A percentile compares a stretch with the other conserved stretches of the same genome.
Evolutionary conservation across 2,329 filamentous ascomycete species (phyloP).

Genomic region (Balansia obtecta): DNA sequence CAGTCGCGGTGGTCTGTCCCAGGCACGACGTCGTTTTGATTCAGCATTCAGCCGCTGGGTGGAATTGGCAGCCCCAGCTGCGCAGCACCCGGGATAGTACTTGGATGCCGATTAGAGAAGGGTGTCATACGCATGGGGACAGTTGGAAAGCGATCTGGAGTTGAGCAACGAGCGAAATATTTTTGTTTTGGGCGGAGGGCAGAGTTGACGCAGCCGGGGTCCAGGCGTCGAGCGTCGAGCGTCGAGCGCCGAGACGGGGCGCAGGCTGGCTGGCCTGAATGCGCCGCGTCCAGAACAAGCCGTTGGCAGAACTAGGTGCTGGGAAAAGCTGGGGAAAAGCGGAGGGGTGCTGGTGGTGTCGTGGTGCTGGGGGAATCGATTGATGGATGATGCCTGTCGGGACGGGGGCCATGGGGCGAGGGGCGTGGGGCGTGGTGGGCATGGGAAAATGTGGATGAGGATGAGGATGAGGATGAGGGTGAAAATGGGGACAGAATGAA

Average conservation of each 20-base stretch:
- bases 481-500: background rate
- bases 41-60: conserved; percentile 9
- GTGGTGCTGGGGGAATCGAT: no score
- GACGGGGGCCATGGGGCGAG: background rate
- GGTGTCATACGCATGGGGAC: conserved; percentile 1
- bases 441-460: no score
- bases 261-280: conserved; percentile 3
- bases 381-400: no score
- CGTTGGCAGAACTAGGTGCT: background rate
- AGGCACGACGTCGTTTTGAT: conserved; percentile 2
- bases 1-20: background rate
- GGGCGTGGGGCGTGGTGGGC: background rate
- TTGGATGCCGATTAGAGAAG: conserved; percentile 13
- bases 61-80: conserved; percentile 20
- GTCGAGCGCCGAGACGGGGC: conserved; percentile 3
- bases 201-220: background rate
- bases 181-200: background rate
- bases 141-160: background rate
- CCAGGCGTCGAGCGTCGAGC: conserved; percentile 2
- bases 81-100: conserved; percentile 22
- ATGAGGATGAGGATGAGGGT: no score
- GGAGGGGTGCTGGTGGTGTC: conserved; percentile 1
- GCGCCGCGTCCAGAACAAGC: background rate
- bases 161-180: background rate
- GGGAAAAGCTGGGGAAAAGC: background rate